These are phyloP conservation scores for Botrytis pseudocinerea DNA, from an alignment of 2,329 filamentous ascomycete genomes.

Conservation along the genomic window DNA sequence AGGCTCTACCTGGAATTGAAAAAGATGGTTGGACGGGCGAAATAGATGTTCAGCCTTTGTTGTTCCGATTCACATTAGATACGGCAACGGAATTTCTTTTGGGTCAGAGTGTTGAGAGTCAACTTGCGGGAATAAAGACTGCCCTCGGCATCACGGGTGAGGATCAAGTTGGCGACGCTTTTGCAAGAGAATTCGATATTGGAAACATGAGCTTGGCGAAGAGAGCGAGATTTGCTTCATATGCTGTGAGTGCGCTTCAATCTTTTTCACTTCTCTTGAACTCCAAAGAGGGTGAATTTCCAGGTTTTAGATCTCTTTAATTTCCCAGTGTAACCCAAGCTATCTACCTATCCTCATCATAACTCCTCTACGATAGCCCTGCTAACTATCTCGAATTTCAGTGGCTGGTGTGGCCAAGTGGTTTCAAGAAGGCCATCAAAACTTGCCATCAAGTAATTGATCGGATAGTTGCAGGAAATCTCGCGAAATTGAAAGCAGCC, in stretches of 20 bases:
- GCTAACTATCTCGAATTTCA: slow-evolving; percentile 29
- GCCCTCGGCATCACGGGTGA: slow-evolving; percentile 13
- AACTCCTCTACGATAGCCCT: background rate
- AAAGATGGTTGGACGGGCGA: slow-evolving; percentile 42
- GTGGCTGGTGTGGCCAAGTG: slow-evolving; percentile 40
- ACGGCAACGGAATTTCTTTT: slow-evolving; percentile 52
- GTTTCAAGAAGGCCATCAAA: slow-evolving; percentile 34
- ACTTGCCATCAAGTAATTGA: slow-evolving; percentile 49
- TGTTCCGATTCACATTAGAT: slow-evolving; percentile 63
- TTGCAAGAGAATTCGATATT: slow-evolving; percentile 48
- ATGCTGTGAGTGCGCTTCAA: background rate
- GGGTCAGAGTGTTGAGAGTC: slow-evolving; percentile 53
- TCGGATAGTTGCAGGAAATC: slow-evolving; percentile 46
- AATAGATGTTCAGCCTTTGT: slow-evolving; percentile 63
- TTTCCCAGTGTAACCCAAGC: background rate
- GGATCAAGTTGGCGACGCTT: slow-evolving; percentile 9
- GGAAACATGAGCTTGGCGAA: slow-evolving; percentile 40
- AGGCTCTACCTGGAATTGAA: slow-evolving; percentile 62
- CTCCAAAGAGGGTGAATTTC: too few species aligned
- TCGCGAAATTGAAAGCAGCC: slow-evolving; percentile 33
- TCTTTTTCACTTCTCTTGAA: background rate
- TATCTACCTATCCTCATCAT: background rate
- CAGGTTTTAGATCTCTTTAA: background rate
- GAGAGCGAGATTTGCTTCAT: slow-evolving; percentile 7
- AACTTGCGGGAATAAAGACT: slow-evolving; percentile 24